These are phyloP conservation scores for Lactarius vividus DNA, from an alignment of 768 basidiomycete genomes.

Conservation along the genomic window DNA sequence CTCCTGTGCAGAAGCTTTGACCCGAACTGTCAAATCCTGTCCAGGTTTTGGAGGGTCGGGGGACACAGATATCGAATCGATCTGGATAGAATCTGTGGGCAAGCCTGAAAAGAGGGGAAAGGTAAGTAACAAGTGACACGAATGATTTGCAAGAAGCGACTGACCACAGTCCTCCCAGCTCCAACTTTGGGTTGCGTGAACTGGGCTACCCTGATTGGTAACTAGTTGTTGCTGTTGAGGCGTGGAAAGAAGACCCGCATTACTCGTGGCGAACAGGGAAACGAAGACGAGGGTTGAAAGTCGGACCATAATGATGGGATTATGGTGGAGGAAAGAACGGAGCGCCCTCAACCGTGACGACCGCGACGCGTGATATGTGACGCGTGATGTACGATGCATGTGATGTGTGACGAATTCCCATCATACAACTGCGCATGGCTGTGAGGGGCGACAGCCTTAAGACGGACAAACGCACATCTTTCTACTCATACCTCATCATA, in stretches of 20 bases:
- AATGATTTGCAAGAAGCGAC: conserved; percentile 33
- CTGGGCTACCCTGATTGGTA: conserved; percentile 31
- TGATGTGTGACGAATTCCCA: background rate
- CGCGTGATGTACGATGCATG: background rate
- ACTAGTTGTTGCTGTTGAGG: conserved; percentile 34
- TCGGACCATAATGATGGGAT: conserved; percentile 30
- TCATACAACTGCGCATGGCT: background rate
- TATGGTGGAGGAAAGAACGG: conserved; percentile 4
- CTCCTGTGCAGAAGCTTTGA: conserved; percentile 55
- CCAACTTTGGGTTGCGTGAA: conserved; percentile 52
- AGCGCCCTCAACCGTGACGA: background rate
- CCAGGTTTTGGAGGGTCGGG: conserved; percentile 94
- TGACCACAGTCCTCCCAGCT: conserved; percentile 71
- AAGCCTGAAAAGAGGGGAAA: conserved; percentile 39
- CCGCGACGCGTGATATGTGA: background rate
- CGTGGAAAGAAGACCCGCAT: conserved; percentile 30
- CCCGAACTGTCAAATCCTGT: conserved; percentile 81
- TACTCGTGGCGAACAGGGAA: conserved; percentile 30
- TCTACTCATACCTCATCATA: conserved; percentile 16
- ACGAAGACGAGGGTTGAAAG: conserved; percentile 34
- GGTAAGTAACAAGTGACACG: conserved; percentile 13
- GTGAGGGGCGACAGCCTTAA: conserved; percentile 7
- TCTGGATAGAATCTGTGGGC: conserved; percentile 47
- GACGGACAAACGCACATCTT: conserved; percentile 22
- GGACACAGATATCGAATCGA: conserved; percentile 66